Base-by-base conservation (phyloP, 2,329 filamentous ascomycete species). In the Zarea fungicola region DNA sequence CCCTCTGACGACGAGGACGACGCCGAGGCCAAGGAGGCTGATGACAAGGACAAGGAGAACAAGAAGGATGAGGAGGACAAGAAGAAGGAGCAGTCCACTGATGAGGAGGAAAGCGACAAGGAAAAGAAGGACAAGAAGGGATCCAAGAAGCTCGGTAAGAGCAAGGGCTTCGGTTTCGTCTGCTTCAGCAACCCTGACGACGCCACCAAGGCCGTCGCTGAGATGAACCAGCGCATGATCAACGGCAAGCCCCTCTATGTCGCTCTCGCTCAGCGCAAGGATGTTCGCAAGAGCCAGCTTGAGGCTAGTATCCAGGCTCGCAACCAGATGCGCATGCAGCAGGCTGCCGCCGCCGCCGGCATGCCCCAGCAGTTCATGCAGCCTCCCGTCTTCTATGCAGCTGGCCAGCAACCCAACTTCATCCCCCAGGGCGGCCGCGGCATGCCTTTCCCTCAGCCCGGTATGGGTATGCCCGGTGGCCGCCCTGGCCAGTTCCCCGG, bases 151-250 rank as follows among this genome's bases (percentile, higher is more conserved):
- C 80, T 95, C 53, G 93, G 93, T 69, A 97, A 97, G 87, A 96
- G 90, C 85, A 99, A 97, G 81, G 93, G 93, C 69, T 99, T 99
- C 69, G 93, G 93, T 62, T 99, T 99, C 71, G 93, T 99, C 65
- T 99, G 93, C 87, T 99, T 99, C 79, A 93, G 88, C 81, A 97
- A 95, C 80, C 91, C 93, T 53, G 93, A 99, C 63, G 93, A 99
- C 70, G 93, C 93, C 58, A 96, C 92, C 75, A 97, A 97, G 83
- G 93, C 93, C 57, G 92, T 99, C 56, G 90, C 91, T 53, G 93
- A 99, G 73, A 96, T 97, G 89, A 99, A 99, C 80, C 92, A 97
- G 80, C 90, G 93, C 72, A 99, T 99, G 93, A 80, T 97, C 60
- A 87, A 91, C 70, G 82, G 81, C 75, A 99, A 99, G 84, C 93